Evolutionary conservation across 2,329 filamentous ascomycete genomes (phyloP), one percentile per base, ranked within the genome.

Genomic region (Atkinsonella texensis): DNA sequence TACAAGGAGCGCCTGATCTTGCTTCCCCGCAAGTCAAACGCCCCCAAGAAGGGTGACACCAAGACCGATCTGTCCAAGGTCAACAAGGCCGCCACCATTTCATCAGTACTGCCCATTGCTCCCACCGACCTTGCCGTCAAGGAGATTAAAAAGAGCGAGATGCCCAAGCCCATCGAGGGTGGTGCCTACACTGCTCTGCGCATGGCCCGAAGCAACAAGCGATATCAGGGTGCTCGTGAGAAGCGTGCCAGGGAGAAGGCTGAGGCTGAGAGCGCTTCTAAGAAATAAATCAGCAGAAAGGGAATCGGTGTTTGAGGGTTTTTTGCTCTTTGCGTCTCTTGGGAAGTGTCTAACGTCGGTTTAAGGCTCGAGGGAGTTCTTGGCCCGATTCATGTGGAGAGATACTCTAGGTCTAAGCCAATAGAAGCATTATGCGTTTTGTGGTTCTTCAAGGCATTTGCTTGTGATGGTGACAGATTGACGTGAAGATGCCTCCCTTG

Each of bases 1-100:
- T 98, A 95, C 89, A 87, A 86, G 79, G 83, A 85, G 70, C 89
- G 89, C 70, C 79, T 98, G 69, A 95, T 98, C 73, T 83, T 98
- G 71, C 96, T 98, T 82, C 93, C 93, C 71, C 89, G 89, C 81
- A 89, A 88, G 76, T 83, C 83, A 71, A 90, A 90, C 76, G 84
- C 93, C 77, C 82, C 85, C 77, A 96, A 95, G 88, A 85, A 86
- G 72, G 87, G 87, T 73, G 89, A 95, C 76, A 85, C 85, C 73
- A 87, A 87, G 70, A 87, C 91, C 84, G 83, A 93, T 75, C 67
- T 77, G 61, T 73, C 72, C 69, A 85, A 83, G 65, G 81, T 81
- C 70, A 74, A 79, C 68, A 79, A 75, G 68, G 74, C 75, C 62
- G 67, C 72, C 59, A 56, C 47, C 53, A 53, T 69, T 62, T 63